Percentiles rank a stretch among this genome's conserved stretches.
phyloP scores from a whole-genome alignment of 306 rosid genomes.

The Vigna unguiculata region DNA sequence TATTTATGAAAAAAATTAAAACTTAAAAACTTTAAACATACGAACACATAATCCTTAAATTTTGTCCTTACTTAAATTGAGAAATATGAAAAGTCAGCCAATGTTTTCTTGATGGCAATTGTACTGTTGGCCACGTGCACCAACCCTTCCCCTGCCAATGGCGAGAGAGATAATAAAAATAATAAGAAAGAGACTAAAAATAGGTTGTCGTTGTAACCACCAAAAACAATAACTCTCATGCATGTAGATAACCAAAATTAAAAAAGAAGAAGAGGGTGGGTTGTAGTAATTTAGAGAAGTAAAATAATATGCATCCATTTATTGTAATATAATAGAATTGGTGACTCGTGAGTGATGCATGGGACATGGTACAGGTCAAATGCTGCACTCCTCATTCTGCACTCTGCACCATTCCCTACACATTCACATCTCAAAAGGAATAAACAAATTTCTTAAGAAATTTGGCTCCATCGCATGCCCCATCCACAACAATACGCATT shows the following conservation, averaged over 20 bases:
- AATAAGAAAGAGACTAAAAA: conserved; percentile 30
- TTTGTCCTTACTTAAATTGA: neutral
- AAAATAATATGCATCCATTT: conserved; percentile 18
- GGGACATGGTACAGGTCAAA: conserved; percentile 27
- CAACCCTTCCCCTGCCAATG: neutral
- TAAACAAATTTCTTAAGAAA: neutral
- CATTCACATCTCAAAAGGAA: neutral
- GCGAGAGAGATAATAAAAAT: neutral
- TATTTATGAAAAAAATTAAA: too few species aligned
- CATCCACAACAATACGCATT: neutral
- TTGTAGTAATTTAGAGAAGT: conserved; percentile 19
- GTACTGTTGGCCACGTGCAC: conserved; percentile 4
- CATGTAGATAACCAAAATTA: neutral
- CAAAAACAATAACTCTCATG: neutral
- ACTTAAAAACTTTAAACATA: too few species aligned
- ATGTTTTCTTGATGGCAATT: conserved; percentile 1
- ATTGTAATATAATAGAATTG: neutral
- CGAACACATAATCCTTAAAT: neutral
- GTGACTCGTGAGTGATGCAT: conserved; percentile 23
- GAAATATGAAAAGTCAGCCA: neutral
- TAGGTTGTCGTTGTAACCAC: conserved; percentile 25
- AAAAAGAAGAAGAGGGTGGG: neutral
- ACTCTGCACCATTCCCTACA: neutral
- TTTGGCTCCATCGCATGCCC: neutral
- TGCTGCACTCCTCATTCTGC: neutral